Evolutionary conservation across 2,329 filamentous ascomycete genomes (phyloP).

Genomic region (Alternaria incomplexa): DNA sequence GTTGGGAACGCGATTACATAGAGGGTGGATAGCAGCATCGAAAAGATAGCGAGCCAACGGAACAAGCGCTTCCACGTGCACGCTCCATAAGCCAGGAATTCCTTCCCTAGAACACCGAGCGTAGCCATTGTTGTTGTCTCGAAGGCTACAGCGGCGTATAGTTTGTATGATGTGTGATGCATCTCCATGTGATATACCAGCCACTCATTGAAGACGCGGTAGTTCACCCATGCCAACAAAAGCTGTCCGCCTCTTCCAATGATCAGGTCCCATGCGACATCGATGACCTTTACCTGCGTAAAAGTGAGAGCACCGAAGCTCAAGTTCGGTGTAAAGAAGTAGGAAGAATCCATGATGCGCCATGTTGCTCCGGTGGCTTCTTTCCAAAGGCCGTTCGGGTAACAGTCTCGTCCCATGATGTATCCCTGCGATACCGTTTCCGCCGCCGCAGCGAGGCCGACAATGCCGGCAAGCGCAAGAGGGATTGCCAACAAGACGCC

Average conservation of each 20-base stretch:
- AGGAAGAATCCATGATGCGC: constrained; percentile 44
- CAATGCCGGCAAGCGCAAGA: constrained; percentile 30
- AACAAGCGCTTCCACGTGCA: constrained; percentile 34
- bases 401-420: constrained; percentile 35
- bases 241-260: constrained; percentile 46
- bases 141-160: constrained; percentile 37
- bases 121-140: constrained; percentile 37
- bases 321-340: constrained; percentile 44
- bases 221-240: constrained; percentile 43
- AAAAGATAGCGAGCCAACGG: constrained; percentile 40
- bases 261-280: constrained; percentile 48
- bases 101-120: constrained; percentile 39
- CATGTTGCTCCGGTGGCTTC: constrained; percentile 35
- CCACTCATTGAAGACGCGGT: constrained; percentile 47
- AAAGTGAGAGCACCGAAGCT: constrained; percentile 43
- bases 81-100: constrained; percentile 33
- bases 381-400: constrained; percentile 43
- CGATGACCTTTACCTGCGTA: constrained; percentile 46
- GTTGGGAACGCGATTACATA: constrained; percentile 48
- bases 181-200: constrained; percentile 45
- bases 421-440: constrained; percentile 37
- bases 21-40: constrained; percentile 39
- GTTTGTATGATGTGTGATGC: constrained; percentile 38
- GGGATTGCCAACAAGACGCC: constrained; percentile 25
- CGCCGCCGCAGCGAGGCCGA: constrained; percentile 35